phyloP scores from a whole-genome alignment of 352 stramenopile species.

The Phytopythium delawarense region DNA sequence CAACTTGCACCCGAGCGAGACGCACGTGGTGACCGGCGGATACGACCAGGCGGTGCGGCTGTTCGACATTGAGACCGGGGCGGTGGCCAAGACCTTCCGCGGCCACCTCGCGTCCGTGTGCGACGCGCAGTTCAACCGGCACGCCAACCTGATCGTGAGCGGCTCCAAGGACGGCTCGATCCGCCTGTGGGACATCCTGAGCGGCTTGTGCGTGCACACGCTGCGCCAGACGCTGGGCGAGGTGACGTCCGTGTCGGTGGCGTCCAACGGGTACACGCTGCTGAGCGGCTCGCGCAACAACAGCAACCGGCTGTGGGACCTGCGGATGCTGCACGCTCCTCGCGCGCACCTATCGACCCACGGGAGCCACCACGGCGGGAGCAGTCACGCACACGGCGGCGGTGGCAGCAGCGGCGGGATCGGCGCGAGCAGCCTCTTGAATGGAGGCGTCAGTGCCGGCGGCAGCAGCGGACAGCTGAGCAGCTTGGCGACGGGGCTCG shows the following conservation, averaged over 20 bases:
- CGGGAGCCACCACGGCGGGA: constrained; percentile 8
- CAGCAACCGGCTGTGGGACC: constrained; percentile 86
- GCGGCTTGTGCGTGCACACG: constrained; percentile 82
- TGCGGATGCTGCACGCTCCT: constrained; percentile 80
- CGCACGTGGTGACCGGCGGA: constrained; percentile 80
- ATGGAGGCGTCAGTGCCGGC: not conserved
- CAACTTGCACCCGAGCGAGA: constrained; percentile 81
- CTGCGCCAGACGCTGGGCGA: constrained; percentile 81
- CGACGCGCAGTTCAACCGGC: constrained; percentile 85
- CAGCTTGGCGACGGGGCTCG: constrained; percentile 1
- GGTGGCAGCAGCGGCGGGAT: constrained; percentile 24
- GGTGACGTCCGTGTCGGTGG: constrained; percentile 83
- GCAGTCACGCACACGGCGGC: constrained; percentile 5
- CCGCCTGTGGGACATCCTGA: constrained; percentile 86
- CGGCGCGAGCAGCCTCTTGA: constrained; percentile 18
- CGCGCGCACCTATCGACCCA: constrained; percentile 48
- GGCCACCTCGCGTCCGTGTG: constrained; percentile 57
- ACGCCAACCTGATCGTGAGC: constrained; percentile 84
- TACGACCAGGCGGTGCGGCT: constrained; percentile 87
- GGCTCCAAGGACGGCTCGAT: constrained; percentile 86
- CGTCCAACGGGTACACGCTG: constrained; percentile 74
- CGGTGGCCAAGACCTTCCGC: constrained; percentile 60
- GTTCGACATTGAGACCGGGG: constrained; percentile 76
- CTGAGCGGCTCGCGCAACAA: constrained; percentile 85
- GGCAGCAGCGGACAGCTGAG: not conserved